Conservation (phyloP, 257 asterid genomes). For the Solanum rostratum region DNA sequence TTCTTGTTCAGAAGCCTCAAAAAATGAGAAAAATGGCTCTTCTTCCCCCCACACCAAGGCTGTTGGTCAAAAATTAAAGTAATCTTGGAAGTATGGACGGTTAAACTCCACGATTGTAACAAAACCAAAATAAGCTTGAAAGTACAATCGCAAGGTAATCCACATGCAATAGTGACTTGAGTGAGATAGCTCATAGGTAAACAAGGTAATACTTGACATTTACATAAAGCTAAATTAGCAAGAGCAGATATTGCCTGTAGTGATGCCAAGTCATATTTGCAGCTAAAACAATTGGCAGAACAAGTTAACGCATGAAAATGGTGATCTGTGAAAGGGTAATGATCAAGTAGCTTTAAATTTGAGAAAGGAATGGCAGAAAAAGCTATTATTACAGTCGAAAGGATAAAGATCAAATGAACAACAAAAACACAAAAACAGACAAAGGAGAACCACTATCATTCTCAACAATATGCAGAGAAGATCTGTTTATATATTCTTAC, state of each 20-base stretch:
- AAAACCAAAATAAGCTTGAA: not conserved
- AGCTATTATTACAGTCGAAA: not conserved
- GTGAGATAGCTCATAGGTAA: not conserved
- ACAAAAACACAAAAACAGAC: not conserved
- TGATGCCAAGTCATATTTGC: not conserved
- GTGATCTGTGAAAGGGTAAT: not conserved
- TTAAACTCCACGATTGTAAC: not conserved
- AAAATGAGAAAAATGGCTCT: not conserved
- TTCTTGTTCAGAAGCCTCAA: not conserved
- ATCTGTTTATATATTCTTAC: constrained; percentile 16
- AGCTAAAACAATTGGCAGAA: not conserved
- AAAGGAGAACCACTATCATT: not conserved
- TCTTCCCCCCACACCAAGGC: not conserved
- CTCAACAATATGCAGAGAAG: not conserved
- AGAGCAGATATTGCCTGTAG: not conserved
- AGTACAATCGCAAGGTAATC: not conserved
- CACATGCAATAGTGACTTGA: not conserved
- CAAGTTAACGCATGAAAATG: not conserved
- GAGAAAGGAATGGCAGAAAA: not conserved
- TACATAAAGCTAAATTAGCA: not conserved
- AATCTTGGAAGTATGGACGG: not conserved
- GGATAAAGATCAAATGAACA: not conserved
- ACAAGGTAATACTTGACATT: not conserved
- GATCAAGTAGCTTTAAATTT: not conserved
- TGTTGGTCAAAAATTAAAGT: not conserved